phyloP scores from a whole-genome alignment of 768 basidiomycete genomes.

The Suillus decipiens region DNA sequence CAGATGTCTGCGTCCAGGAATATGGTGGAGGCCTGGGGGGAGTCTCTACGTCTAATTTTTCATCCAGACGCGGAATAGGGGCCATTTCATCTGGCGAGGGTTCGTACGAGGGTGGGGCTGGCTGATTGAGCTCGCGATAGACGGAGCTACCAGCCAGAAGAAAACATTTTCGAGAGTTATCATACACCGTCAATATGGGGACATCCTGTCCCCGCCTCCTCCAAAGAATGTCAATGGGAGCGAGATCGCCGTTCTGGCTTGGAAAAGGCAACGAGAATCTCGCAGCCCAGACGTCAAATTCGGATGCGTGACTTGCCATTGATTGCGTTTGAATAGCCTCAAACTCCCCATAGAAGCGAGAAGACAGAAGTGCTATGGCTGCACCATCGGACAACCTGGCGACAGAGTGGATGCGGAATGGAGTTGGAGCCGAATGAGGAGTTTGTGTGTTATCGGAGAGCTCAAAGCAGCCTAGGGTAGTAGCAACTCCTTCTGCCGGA shows the following conservation, averaged over 20 bases:
- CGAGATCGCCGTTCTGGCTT: constrained; percentile 30
- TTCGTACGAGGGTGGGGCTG: constrained; percentile 43
- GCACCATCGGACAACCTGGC: constrained; percentile 36
- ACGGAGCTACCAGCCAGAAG: constrained; percentile 59
- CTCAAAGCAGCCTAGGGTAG: constrained; percentile 55
- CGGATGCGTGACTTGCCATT: constrained; percentile 24
- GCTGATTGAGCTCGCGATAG: constrained; percentile 46
- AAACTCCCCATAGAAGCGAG: constrained; percentile 45
- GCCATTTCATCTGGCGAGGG: constrained; percentile 68
- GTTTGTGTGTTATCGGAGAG: constrained; percentile 31
- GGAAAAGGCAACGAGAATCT: constrained; percentile 48
- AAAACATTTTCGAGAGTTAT: constrained; percentile 45
- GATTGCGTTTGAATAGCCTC: constrained; percentile 21
- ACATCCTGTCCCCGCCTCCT: constrained; percentile 68
- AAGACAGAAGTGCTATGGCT: constrained; percentile 58
- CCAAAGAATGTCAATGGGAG: constrained; percentile 61
- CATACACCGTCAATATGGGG: constrained; percentile 59
- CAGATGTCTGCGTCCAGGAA: constrained; percentile 89
- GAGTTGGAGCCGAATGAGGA: constrained; percentile 29
- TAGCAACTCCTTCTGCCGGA: constrained; percentile 38
- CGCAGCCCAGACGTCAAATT: constrained; percentile 70
- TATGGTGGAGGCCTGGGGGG: constrained; percentile 72
- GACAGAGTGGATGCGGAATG: constrained; percentile 44
- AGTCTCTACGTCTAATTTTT: constrained; percentile 48
- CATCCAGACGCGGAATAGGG: constrained; percentile 64